phyloP scores from a whole-genome alignment of 73 alveolate genomes.

The Tetrahymena malaccensis region DNA sequence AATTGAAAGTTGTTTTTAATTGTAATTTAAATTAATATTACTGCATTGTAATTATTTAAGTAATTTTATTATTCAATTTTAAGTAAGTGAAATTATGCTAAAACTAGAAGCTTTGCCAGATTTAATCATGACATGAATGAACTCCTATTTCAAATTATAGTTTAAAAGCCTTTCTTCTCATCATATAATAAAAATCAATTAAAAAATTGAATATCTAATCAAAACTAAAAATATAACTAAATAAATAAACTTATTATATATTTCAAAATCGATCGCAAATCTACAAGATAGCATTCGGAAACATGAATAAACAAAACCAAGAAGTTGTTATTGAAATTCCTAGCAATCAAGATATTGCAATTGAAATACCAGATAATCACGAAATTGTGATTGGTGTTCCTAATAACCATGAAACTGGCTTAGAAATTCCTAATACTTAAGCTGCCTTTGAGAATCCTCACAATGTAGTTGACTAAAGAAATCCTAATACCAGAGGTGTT shows the following conservation, averaged over 20 bases:
- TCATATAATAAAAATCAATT: not conserved
- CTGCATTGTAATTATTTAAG: not conserved
- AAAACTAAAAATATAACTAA: no score
- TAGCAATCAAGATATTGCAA: not conserved
- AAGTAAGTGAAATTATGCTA: not conserved
- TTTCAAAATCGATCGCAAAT: not conserved
- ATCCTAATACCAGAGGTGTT: not conserved
- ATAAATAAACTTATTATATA: no score
- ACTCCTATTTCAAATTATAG: not conserved
- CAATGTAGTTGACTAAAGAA: not conserved
- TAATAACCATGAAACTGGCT: no score
- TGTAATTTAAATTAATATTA: no score
- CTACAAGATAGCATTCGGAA: not conserved
- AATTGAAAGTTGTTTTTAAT: no score
- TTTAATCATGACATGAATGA: not conserved
- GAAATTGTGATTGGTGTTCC: no score
- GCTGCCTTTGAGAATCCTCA: not conserved
- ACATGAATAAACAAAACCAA: not conserved
- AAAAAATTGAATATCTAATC: not conserved
- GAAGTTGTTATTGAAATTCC: not conserved
- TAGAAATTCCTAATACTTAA: not conserved
- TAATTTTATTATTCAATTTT: no score
- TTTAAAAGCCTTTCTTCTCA: not conserved
- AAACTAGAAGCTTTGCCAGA: not conserved
- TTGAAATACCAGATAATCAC: not conserved